Base-by-base conservation (phyloP, 2,329 filamentous ascomycete genomes). In the Aspergillus cejpii region DNA sequence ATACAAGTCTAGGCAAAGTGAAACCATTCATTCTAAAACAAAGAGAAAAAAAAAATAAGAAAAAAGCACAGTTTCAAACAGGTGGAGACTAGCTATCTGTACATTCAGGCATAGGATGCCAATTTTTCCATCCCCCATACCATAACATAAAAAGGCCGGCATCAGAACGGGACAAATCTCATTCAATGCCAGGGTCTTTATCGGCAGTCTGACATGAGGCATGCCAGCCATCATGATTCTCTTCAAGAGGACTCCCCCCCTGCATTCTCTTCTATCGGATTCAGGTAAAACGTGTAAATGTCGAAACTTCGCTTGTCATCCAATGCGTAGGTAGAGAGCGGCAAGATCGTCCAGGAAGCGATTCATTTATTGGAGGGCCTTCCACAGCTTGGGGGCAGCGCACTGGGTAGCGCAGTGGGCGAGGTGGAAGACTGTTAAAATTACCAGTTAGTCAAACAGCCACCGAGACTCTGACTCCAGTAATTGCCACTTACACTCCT, bases 321-420 rank as follows among this genome's bases (percentile, higher is more conserved):
- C 14, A 12, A 34, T 12, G 31, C 46, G 50, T 51, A 45, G 42
- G 49, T 45, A 53, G 45, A 45, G 50, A 36, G 45, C 39, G 45
- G 48, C 27, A 43, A 47, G 48, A 47, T 45, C 41, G 40, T 39
- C 44, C 44, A 28, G 33, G 39, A 24, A 17, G 20, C 31, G 51
- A 59, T 47, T 53, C 48, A 43, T 74, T 79, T 94, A 97, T 80
- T 91, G 94, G 69, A 97, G 85, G 72, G 83, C 76, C 56, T 83
- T 80, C 81, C 88, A 98, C 63, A 98, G 85, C 83, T 95, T 96
- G 64, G 91, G 90, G 44, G 92, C 92, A 53, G 92, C 91, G 70
- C 92, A 98, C 68, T 84, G 76, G 63, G 81, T 87, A 54, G 91
- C 88, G 77, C 92, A 98, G 79, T 97, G 92, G 62, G 87, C 84